A percentile compares a stretch with the other conserved stretches of the same genome.
Evolutionary conservation across 1,284 basidiomycete species (phyloP).

Genomic region (Wolfiporia cocos): DNA sequence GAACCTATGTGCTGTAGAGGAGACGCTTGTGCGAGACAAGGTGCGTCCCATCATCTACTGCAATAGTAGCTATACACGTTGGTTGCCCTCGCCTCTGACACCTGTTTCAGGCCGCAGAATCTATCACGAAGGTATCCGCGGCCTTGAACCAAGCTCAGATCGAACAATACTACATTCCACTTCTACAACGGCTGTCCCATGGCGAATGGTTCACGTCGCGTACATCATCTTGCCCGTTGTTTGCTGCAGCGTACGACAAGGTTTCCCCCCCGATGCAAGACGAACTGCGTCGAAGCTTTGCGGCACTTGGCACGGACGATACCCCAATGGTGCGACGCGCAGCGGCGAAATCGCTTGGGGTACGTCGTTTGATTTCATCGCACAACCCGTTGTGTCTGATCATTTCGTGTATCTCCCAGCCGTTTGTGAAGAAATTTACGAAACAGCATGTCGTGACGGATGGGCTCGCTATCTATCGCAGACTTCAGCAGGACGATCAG

Average conservation of each 20-base stretch:
- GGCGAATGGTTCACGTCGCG: constrained; percentile 99
- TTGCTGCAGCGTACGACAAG: constrained; percentile 86
- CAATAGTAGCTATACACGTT: too few relatives aligned
- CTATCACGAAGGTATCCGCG: constrained; percentile 87
- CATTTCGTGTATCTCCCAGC: constrained; percentile 34
- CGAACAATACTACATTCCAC: constrained; percentile 90
- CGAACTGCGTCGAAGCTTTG: constrained; percentile 86
- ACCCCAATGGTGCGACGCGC: constrained; percentile 99
- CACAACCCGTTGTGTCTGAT: constrained; percentile 8
- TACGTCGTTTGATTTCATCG: constrained; percentile 37
- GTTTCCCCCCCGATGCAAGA: constrained; percentile 76
- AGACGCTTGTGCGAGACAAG: constrained; percentile 98
- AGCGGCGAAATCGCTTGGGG: constrained; percentile 93
- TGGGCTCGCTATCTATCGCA: constrained; percentile 90
- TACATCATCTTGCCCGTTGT: constrained; percentile 93
- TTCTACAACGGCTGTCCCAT: constrained; percentile 83
- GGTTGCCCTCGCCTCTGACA: too few relatives aligned
- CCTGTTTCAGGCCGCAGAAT: constrained; percentile 80
- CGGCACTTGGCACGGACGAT: constrained; percentile 85
- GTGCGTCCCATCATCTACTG: constrained; percentile 42
- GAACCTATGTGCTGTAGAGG: constrained; percentile 95
- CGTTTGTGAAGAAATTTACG: constrained; percentile 72
- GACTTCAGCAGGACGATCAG: constrained; percentile 94
- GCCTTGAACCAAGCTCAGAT: constrained; percentile 79
- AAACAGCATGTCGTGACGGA: constrained; percentile 83